phyloP scores from a whole-genome alignment of 1,284 basidiomycete genomes.

The Quambalaria eucalypti region DNA sequence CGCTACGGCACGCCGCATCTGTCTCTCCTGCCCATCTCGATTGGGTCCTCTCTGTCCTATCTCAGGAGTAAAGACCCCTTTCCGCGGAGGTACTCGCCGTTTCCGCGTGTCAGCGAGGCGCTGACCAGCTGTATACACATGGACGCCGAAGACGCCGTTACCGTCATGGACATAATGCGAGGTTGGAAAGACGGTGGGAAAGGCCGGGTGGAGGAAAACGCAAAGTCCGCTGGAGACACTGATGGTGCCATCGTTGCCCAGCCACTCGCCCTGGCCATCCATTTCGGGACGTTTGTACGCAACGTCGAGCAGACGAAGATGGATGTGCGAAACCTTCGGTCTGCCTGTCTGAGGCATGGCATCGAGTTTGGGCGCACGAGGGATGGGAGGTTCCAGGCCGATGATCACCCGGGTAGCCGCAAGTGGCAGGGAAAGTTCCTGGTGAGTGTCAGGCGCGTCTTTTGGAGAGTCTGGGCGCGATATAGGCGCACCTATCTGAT shows the following conservation, averaged over 20 bases:
- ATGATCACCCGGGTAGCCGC: not conserved
- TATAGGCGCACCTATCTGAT: not conserved
- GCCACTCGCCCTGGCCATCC: conserved; percentile 18
- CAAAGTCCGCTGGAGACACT: not conserved
- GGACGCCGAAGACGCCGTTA: conserved; percentile 30
- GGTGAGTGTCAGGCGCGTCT: conserved; percentile 5
- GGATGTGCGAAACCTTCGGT: conserved; percentile 21
- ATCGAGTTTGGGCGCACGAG: conserved; percentile 8
- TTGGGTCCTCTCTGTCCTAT: conserved; percentile 24
- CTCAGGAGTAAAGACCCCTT: conserved; percentile 32
- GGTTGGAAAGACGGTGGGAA: not conserved
- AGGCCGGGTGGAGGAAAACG: conserved; percentile 3
- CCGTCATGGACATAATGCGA: conserved; percentile 16
- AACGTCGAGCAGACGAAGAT: conserved; percentile 24
- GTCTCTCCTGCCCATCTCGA: conserved; percentile 36
- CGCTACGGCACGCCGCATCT: conserved; percentile 26
- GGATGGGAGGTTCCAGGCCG: conserved; percentile 1
- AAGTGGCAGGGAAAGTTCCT: conserved; percentile 18
- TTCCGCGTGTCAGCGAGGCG: conserved; percentile 19
- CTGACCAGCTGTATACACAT: conserved; percentile 32
- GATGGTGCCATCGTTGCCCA: not conserved
- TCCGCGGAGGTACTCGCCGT: conserved; percentile 23
- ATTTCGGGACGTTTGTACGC: conserved; percentile 27
- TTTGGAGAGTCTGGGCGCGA: not conserved
- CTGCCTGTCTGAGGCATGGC: conserved; percentile 15